Percentiles rank a stretch among this genome's conserved stretches.
phyloP scores from a whole-genome alignment of 2,329 filamentous ascomycete species.

The Penicillium nordicum region DNA sequence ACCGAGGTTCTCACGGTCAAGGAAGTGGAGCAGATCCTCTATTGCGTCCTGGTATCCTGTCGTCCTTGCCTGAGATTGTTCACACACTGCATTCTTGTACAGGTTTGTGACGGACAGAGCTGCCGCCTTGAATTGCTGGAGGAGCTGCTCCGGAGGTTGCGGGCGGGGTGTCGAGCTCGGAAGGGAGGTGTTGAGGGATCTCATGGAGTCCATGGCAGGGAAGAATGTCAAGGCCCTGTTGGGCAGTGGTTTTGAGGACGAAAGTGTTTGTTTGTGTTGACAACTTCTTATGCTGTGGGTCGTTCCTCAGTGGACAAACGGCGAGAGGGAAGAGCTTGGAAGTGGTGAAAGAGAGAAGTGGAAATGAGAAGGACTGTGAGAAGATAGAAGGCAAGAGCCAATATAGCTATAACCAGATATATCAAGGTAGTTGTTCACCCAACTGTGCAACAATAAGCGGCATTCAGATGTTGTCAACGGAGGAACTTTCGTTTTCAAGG shows the following conservation, averaged over 20 bases:
- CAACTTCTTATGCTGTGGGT: neutral
- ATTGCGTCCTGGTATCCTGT: constrained; percentile 93
- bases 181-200: constrained; percentile 59
- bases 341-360: neutral
- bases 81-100: constrained; percentile 83
- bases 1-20: constrained; percentile 78
- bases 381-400: neutral
- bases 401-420: neutral
- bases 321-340: neutral
- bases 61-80: constrained; percentile 69
- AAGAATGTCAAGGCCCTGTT: neutral
- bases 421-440: neutral
- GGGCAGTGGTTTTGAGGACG: neutral
- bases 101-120: constrained; percentile 93
- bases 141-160: constrained; percentile 56
- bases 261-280: neutral
- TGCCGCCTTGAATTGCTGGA: constrained; percentile 87
- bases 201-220: constrained; percentile 60
- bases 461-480: constrained; percentile 3
- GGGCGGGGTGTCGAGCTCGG: constrained; percentile 51
- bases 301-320: neutral
- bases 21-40: constrained; percentile 79
- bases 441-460: constrained; percentile 8
- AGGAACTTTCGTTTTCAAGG: constrained; percentile 10
- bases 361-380: neutral